These are phyloP conservation scores for Cercospora beticola DNA, from an alignment of 2,329 filamentous ascomycete species.

Conservation along the genomic window DNA sequence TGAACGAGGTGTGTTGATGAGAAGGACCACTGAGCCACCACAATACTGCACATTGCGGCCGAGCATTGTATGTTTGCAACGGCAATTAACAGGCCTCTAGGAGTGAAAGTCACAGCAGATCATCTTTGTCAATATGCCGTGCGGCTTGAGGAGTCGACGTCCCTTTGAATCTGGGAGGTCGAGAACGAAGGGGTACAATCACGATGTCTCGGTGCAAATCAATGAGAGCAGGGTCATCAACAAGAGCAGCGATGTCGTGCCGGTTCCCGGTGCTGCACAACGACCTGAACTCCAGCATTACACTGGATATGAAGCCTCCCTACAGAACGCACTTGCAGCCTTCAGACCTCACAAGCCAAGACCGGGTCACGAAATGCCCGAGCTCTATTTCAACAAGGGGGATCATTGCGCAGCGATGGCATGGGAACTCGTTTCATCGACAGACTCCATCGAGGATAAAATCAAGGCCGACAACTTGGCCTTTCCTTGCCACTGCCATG, in stretches of 20 bases:
- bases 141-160: not conserved
- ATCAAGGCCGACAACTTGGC: not conserved
- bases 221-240: not conserved
- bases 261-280: not conserved
- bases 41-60: not conserved
- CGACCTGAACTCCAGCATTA: not conserved
- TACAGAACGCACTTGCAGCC: not conserved
- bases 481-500: not conserved
- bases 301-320: not conserved
- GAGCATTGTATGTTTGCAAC: not conserved
- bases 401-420: not conserved
- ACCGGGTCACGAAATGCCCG: not conserved
- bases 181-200: not conserved
- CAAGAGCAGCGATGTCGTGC: not conserved
- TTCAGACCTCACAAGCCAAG: not conserved
- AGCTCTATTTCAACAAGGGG: not conserved
- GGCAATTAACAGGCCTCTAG: not conserved
- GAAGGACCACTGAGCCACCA: not conserved
- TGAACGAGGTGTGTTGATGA: not conserved
- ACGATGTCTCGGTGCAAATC: not conserved
- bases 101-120: not conserved
- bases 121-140: not conserved
- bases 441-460: not conserved
- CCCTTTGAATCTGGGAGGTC: not conserved
- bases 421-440: not conserved